phyloP scores from a whole-genome alignment of 2,329 filamentous ascomycete genomes.

The Corynespora cassiicola region DNA sequence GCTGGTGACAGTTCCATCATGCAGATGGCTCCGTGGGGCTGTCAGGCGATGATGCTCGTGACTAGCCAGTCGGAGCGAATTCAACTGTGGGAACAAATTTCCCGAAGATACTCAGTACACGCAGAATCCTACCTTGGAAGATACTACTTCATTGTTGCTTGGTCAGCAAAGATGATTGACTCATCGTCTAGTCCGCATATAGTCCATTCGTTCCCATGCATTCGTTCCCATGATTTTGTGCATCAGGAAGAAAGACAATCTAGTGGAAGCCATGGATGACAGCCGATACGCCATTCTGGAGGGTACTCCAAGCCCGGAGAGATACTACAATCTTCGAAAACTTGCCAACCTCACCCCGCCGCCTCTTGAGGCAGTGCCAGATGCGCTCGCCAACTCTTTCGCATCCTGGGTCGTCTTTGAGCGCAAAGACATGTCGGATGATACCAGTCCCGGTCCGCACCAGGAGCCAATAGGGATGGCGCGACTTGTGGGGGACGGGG shows the following conservation, averaged over 20 bases:
- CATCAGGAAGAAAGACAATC: background rate
- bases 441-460: conserved; percentile 18
- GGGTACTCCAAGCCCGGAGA: conserved; percentile 32
- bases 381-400: conserved; percentile 33
- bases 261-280: conserved; percentile 15
- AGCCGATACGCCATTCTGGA: conserved; percentile 32
- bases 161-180: no score
- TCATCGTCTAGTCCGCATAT: no score
- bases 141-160: no score
- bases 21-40: no score
- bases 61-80: no score
- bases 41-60: conserved; percentile 5
- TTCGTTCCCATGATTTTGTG: no score
- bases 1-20: no score
- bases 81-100: no score
- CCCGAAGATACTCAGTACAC: no score
- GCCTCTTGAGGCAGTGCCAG: conserved; percentile 30
- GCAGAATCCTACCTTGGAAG: no score
- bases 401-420: conserved; percentile 33
- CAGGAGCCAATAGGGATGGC: conserved; percentile 56
- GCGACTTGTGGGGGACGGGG: conserved; percentile 59
- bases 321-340: conserved; percentile 39
- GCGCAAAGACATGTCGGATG: conserved; percentile 27
- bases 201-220: no score
- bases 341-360: conserved; percentile 37